Evolutionary conservation across 23 red algal genomes (phyloP).

Genomic region (Chondrus crispus): DNA sequence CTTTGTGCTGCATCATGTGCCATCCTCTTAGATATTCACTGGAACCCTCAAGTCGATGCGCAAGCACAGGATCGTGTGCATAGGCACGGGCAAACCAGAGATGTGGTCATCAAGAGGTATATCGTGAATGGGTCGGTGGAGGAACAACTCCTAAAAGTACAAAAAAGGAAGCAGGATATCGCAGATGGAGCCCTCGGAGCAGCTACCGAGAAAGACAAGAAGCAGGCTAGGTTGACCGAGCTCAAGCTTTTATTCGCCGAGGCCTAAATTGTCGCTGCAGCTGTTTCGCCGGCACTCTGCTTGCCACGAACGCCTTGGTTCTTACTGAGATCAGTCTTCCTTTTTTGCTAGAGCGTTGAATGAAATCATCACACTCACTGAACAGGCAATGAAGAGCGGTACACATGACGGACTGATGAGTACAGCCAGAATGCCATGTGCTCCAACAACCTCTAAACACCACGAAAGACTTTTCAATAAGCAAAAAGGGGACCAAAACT

Average conservation of each 20-base stretch:
- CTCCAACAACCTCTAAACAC: conserved; percentile 38
- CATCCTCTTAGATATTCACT: conserved; percentile 76
- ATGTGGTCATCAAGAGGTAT: conserved; percentile 62
- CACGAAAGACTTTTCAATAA: not conserved
- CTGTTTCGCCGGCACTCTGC: no score
- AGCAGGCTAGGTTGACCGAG: conserved; percentile 38
- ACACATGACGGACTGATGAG: conserved; percentile 38
- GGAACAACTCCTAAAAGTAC: conserved; percentile 65
- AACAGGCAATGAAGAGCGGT: not conserved
- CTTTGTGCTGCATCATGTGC: conserved; percentile 60
- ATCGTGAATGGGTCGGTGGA: conserved; percentile 72
- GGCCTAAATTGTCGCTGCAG: not conserved
- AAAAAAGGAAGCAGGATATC: conserved; percentile 77
- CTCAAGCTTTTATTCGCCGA: conserved; percentile 56
- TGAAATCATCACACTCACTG: not conserved
- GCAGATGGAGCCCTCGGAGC: conserved; percentile 63
- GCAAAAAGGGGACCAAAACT: no score
- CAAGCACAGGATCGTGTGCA: conserved; percentile 90
- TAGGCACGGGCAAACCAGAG: conserved; percentile 67
- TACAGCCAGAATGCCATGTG: conserved; percentile 20
- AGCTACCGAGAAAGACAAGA: conserved; percentile 57
- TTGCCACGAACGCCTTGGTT: no score
- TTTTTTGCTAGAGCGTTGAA: no score
- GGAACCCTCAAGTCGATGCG: conserved; percentile 87
- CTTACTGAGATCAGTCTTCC: no score